Percentiles rank a stretch among this genome's conserved stretches.
phyloP scores from a whole-genome alignment of 2,329 filamentous ascomycete species.

The Microdochium trichocladiopsis region DNA sequence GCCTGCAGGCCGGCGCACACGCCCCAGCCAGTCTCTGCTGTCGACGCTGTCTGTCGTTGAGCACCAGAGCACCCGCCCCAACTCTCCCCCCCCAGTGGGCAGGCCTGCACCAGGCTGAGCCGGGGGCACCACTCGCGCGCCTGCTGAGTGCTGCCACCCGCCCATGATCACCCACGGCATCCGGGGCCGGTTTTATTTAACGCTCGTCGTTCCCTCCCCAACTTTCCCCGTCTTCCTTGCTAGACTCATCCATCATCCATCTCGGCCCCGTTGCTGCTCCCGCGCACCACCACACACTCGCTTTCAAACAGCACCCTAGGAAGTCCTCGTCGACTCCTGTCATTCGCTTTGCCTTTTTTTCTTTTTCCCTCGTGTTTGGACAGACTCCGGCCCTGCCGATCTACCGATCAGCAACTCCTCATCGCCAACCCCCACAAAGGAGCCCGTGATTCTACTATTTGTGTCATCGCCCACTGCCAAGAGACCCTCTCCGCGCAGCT shows the following conservation, averaged over 20 bases:
- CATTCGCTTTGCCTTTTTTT: conserved; percentile 59
- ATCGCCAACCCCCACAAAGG: not conserved
- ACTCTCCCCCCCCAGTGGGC: too few species aligned
- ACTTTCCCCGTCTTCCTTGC: conserved; percentile 18
- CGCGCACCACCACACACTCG: conserved; percentile 39
- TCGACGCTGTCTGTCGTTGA: too few species aligned
- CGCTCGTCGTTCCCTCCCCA: conserved; percentile 19
- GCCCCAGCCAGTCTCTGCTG: too few species aligned
- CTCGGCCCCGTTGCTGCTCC: conserved; percentile 30
- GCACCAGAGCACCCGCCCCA: too few species aligned
- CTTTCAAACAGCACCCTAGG: conserved; percentile 43
- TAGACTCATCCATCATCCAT: conserved; percentile 23
- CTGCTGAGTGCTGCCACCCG: too few species aligned
- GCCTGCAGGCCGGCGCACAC: too few species aligned
- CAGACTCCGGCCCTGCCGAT: conserved; percentile 20
- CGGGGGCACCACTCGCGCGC: too few species aligned
- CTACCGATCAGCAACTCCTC: conserved; percentile 10
- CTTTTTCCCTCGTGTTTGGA: conserved; percentile 34
- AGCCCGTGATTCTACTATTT: not conserved
- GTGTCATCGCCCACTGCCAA: not conserved
- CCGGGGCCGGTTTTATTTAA: conserved; percentile 14
- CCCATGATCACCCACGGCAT: not conserved
- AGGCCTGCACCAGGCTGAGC: too few species aligned
- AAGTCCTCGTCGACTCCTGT: conserved; percentile 71
- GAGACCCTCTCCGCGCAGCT: not conserved